These are phyloP conservation scores for Pisolithus thermaeus DNA, from an alignment of 1,284 basidiomycete genomes.

Conservation along the genomic window DNA sequence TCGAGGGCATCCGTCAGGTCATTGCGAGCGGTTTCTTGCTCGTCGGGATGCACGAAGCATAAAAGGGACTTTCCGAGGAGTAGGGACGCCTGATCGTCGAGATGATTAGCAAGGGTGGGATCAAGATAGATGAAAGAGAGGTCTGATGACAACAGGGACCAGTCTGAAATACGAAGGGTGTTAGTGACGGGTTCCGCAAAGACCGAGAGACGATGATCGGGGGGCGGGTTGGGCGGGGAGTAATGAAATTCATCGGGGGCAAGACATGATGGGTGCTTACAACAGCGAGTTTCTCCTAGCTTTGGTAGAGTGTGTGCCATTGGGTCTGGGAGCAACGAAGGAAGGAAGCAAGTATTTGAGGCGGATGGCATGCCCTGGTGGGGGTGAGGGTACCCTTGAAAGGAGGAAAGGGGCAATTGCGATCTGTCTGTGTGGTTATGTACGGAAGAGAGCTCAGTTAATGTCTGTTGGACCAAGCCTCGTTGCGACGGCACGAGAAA, in stretches of 20 bases:
- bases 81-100: constrained; percentile 62
- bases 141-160: constrained; percentile 66
- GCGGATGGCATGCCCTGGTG: constrained; percentile 23
- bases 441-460: constrained; percentile 19
- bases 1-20: constrained; percentile 79
- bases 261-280: constrained; percentile 39
- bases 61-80: constrained; percentile 77
- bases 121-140: constrained; percentile 87
- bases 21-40: constrained; percentile 69
- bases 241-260: constrained; percentile 6
- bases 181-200: constrained; percentile 14
- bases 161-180: constrained; percentile 39
- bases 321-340: constrained; percentile 15
- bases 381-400: constrained; percentile 26
- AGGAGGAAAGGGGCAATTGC: constrained; percentile 33
- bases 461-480: constrained; percentile 30
- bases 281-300: constrained; percentile 67
- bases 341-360: constrained; percentile 15
- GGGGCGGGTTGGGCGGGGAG: constrained; percentile 17
- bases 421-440: constrained; percentile 31
- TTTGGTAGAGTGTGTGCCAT: constrained; percentile 38
- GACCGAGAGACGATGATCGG: constrained; percentile 28
- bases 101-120: constrained; percentile 75
- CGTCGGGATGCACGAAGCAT: constrained; percentile 87
- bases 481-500: constrained; percentile 37